Base-by-base conservation (phyloP, 1,284 basidiomycete species). In the Pyrrhoderma noxium region DNA sequence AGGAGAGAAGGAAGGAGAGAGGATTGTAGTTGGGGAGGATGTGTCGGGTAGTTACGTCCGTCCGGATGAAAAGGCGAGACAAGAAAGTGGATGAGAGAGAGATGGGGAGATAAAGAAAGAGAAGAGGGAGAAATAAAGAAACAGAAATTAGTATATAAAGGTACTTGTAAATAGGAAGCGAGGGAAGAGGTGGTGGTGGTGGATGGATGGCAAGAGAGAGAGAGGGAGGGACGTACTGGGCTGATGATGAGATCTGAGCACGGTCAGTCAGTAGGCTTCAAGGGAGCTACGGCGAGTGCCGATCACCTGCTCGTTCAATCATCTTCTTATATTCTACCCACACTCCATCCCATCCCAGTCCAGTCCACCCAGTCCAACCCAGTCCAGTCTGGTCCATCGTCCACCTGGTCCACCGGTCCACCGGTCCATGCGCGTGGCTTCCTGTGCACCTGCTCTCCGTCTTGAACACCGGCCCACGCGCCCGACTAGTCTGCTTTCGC, bases 101-200 rank as follows among this genome's bases (percentile, higher is more conserved):
- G 38, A 40, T 14, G 48, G 42, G 8, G 25, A 22, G 18, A 40
- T 16, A 41, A 40, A 8, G 42, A 9, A 23, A 11, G 42, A 22
- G n/a, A 40, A 41, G 14, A 27, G 36, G 34, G 50, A 40, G 44
- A 46, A 36, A 36, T 16, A 51, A 31, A 22, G 34, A 51, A 43
- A 43, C 8, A n/a, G 34, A 21, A 38, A 46, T 21, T 37, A 52
- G 27, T 14, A 39, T 36, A 23, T 18, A 27, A 38, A 36, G 46
- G 36, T 41, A 31, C 35, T 39, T 38, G 34, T 37, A 21, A 40
- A 19, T 36, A 40, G 34, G n/a, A n/a, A 46, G 44, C 38, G 19
- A 19, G 44, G 44, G 36, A 44, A 18, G 42, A 38, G 23, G 35
- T 18, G 27, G 31, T 34, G 27, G 49, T 25, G 43, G 18, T 31